Percentiles rank a stretch among this genome's conserved stretches.
phyloP scores from a whole-genome alignment of 345 rosid genomes.

The Kandelia obovata region DNA sequence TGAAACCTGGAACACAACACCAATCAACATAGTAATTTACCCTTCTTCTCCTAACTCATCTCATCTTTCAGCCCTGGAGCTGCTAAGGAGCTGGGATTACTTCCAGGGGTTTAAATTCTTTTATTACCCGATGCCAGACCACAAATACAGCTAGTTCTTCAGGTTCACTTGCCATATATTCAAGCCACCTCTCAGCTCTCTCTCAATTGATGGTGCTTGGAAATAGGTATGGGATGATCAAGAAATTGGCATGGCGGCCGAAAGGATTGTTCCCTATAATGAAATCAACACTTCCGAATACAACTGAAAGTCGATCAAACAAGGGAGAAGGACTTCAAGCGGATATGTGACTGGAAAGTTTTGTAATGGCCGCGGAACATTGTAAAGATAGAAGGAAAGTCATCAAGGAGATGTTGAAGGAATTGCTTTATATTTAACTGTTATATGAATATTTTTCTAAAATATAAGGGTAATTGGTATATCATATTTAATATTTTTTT shows the following conservation, averaged over 20 bases:
- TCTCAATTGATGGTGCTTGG: conserved; percentile 43
- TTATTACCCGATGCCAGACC: conserved; percentile 37
- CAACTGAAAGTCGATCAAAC: conserved; percentile 36
- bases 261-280: conserved; percentile 42
- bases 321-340: conserved; percentile 31
- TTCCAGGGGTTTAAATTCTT: conserved; percentile 36
- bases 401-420: background rate
- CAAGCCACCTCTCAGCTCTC: conserved; percentile 43
- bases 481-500: too few relatives aligned
- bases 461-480: too few relatives aligned
- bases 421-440: background rate
- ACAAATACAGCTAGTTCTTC: conserved; percentile 30
- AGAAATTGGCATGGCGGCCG: conserved; percentile 26
- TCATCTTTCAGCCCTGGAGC: conserved; percentile 42
- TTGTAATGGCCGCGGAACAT: conserved; percentile 24
- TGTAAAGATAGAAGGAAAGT: conserved; percentile 11
- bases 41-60: conserved; percentile 22
- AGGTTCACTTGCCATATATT: conserved; percentile 43
- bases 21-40: conserved; percentile 11
- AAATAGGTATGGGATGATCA: conserved; percentile 31
- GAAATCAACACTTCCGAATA: conserved; percentile 30
- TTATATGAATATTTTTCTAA: too few relatives aligned
- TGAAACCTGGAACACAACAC: conserved; percentile 23
- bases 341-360: conserved; percentile 32
- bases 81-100: conserved; percentile 41